phyloP scores from a whole-genome alignment of 768 basidiomycete species.

The Xerocomus brunneocitrinus region DNA sequence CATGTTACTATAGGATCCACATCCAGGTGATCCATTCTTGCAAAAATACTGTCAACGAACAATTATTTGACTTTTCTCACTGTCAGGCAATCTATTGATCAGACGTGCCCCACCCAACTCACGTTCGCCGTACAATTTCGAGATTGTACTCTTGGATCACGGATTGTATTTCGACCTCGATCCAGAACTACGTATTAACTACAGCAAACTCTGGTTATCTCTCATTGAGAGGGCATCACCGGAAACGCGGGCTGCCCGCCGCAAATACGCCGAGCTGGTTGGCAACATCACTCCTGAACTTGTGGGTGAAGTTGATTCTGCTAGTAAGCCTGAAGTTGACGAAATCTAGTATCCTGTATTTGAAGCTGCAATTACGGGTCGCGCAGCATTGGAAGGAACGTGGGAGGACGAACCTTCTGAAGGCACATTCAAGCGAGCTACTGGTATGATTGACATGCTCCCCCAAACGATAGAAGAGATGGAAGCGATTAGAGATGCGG shows the following conservation, averaged over 20 bases:
- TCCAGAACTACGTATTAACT: conserved; percentile 71
- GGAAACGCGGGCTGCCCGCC: conserved; percentile 58
- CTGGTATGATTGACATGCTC: conserved; percentile 70
- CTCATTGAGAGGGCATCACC: conserved; percentile 73
- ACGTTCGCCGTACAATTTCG: conserved; percentile 88
- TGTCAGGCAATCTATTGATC: conserved; percentile 82
- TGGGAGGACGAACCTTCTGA: conserved; percentile 39
- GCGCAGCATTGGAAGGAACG: conserved; percentile 67
- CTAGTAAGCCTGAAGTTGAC: neutral
- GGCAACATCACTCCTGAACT: conserved; percentile 88
- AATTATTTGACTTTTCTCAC: neutral
- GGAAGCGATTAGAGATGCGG: conserved; percentile 76
- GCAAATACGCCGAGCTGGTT: conserved; percentile 85
- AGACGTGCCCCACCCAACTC: conserved; percentile 61
- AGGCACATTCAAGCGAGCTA: conserved; percentile 51
- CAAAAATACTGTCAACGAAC: conserved; percentile 1
- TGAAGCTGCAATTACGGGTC: conserved; percentile 87
- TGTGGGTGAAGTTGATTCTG: conserved; percentile 39
- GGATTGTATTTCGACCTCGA: conserved; percentile 92
- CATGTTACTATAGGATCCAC: conserved; percentile 62
- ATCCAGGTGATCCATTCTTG: conserved; percentile 53
- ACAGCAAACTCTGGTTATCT: conserved; percentile 86
- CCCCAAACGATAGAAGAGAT: conserved; percentile 75
- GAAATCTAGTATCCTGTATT: conserved; percentile 79
- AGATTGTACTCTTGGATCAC: conserved; percentile 92